Base-by-base conservation (phyloP, 148 eudicot genomes). In the Euryodendron excelsum region DNA sequence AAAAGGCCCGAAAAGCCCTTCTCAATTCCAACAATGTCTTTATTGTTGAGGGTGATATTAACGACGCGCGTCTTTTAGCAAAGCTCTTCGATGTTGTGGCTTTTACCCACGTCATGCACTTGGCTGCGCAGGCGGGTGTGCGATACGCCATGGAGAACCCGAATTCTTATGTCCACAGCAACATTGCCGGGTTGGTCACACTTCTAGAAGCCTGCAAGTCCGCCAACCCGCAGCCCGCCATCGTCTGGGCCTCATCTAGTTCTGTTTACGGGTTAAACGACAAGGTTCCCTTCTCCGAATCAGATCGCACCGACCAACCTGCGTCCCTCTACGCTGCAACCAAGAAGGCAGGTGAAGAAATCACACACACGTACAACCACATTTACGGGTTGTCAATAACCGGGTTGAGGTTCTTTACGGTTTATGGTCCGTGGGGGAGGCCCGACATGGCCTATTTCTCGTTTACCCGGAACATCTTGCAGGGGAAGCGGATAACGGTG, bases 371-470 rank as follows among this genome's bases (percentile, higher is more conserved):
- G 0, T 92, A 92, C 74, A 92, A 92, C 64, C 97, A 92, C 78
- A 92, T 92, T 4, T 89, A 92, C 83, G 97, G 97, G 39, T 80
- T 92, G 21, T 86, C 91, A 1, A 82, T 92, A 0, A 92, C 97
- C 21, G 97, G 92, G 59, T 79, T 92, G 31, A 77, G 97, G 0
- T 92, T 92, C 62, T 92, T 92, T 76, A 92, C 97, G 8, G 97
- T 92, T 0, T 92, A 92, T 74, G 97, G 97, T 23, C 97, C 97
- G 33, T 92, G 92, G 93, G 97, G 97, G 23, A 61, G 97, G 23
- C 97, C 97, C 82, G 97, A 92, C 81, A 92, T 92, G 97, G 97
- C 97, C 0, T 92, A 92, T 55, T 92, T 90, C 71, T 88, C 90
- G 0, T 92, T 92, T 34, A 92, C 94, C 0, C 23, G 86, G 52